These are phyloP conservation scores for Yarrowia osloensis DNA, from an alignment of 805 yeast species.

Conservation along the genomic window DNA sequence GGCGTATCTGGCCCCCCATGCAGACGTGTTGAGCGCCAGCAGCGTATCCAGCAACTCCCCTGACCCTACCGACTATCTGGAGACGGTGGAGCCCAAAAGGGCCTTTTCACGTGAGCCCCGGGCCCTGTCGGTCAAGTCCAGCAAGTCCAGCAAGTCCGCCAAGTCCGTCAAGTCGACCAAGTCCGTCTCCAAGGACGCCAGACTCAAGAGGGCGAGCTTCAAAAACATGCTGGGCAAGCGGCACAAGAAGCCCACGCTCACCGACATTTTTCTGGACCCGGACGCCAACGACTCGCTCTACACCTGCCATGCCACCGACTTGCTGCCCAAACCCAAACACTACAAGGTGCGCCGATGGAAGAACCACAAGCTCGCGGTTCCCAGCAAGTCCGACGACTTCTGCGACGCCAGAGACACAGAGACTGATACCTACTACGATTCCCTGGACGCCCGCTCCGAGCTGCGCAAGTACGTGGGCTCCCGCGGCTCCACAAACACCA, in stretches of 20 bases:
- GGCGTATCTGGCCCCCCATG: neutral
- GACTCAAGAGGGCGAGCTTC: neutral
- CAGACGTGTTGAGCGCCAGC: too few species aligned
- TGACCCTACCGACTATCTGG: neutral
- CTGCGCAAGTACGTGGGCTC: slow-evolving; percentile 5
- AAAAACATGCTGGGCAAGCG: neutral
- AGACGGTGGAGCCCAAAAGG: neutral
- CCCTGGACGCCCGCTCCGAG: neutral
- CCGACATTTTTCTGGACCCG: slow-evolving; percentile 27
- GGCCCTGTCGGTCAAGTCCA: neutral
- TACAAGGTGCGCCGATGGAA: slow-evolving; percentile 22
- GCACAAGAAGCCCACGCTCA: slow-evolving; percentile 5
- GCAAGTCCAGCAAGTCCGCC: neutral
- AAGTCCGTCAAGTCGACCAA: neutral
- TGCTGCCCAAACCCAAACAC: slow-evolving; percentile 18
- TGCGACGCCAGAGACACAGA: neutral
- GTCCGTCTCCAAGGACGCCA: neutral
- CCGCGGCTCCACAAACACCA: slow-evolving; percentile 3
- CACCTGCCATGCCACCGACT: slow-evolving; percentile 8
- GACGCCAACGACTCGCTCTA: slow-evolving; percentile 22
- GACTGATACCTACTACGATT: slow-evolving; percentile 4
- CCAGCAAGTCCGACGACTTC: neutral
- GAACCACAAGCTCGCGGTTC: neutral
- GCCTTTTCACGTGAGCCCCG: neutral
- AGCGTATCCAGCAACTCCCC: neutral